phyloP scores from a whole-genome alignment of 768 basidiomycete genomes.

The Phaeolepiota aurea region DNA sequence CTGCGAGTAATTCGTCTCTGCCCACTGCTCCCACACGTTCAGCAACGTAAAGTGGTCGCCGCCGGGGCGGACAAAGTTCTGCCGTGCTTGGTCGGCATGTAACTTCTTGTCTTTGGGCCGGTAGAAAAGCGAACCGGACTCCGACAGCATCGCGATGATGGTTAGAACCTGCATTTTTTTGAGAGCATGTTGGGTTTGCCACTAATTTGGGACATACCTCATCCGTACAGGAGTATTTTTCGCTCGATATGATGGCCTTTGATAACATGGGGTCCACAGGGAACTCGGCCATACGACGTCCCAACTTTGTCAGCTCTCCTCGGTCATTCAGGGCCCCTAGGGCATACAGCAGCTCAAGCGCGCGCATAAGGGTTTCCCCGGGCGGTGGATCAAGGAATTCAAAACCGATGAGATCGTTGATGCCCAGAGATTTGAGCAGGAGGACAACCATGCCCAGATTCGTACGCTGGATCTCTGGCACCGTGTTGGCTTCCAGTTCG shows the following conservation, averaged over 20 bases:
- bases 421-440: slow-evolving; percentile 91
- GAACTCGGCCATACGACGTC: slow-evolving; percentile 97
- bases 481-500: slow-evolving; percentile 93
- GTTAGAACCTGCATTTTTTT: slow-evolving; percentile 64
- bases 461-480: slow-evolving; percentile 98
- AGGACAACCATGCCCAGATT: slow-evolving; percentile 95
- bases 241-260: slow-evolving; percentile 93
- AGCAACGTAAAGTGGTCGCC: slow-evolving; percentile 97
- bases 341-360: slow-evolving; percentile 89
- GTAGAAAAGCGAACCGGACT: slow-evolving; percentile 92
- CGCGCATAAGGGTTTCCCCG: slow-evolving; percentile 94
- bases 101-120: slow-evolving; percentile 97
- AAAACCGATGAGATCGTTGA: slow-evolving; percentile 97
- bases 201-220: slow-evolving; percentile 53
- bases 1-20: slow-evolving; percentile 94
- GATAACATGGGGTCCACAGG: slow-evolving; percentile 98
- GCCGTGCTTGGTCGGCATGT: slow-evolving; percentile 94
- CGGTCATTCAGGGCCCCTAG: slow-evolving; percentile 93
- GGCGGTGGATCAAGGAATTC: slow-evolving; percentile 99
- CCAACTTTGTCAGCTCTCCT: slow-evolving; percentile 95
- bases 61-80: slow-evolving; percentile 92
- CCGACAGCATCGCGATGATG: slow-evolving; percentile 95
- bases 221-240: slow-evolving; percentile 90
- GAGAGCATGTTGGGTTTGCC: neutral
- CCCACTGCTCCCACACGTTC: slow-evolving; percentile 99